phyloP scores from a whole-genome alignment of 257 asterid genomes.

The Solanum bulbocastanum region DNA sequence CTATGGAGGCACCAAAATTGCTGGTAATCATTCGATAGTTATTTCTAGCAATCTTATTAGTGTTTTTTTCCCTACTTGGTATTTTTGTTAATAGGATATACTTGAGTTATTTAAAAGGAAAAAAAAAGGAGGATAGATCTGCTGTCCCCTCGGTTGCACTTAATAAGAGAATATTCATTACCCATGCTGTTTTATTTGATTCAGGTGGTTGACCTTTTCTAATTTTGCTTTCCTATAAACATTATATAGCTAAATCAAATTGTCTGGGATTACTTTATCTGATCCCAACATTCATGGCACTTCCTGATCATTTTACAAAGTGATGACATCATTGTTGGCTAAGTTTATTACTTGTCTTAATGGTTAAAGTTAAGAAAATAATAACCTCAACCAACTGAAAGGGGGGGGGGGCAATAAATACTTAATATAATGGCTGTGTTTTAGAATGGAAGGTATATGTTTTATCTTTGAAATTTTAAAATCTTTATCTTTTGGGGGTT shows the following conservation, averaged over 20 bases:
- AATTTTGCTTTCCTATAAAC: background rate
- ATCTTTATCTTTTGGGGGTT: background rate
- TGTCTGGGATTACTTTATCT: background rate
- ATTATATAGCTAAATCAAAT: background rate
- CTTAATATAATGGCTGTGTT: background rate
- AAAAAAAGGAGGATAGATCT: background rate
- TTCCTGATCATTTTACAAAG: background rate
- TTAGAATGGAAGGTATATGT: background rate
- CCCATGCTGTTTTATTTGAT: background rate
- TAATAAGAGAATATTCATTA: background rate
- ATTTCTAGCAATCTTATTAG: background rate
- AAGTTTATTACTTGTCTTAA: background rate
- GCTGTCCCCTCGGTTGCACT: background rate
- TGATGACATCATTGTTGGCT: background rate
- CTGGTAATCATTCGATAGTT: conserved; percentile 42
- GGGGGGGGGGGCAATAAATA: background rate
- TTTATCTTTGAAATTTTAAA: background rate
- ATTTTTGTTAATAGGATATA: background rate
- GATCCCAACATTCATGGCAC: background rate
- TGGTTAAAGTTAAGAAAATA: background rate
- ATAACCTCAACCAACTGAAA: background rate
- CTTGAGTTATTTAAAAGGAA: background rate
- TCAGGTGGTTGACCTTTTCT: background rate
- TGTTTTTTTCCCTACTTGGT: background rate
- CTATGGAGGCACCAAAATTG: conserved; percentile 84